Conservation (phyloP, 129 eudicot species). For the Heracleum sosnowskyi region DNA sequence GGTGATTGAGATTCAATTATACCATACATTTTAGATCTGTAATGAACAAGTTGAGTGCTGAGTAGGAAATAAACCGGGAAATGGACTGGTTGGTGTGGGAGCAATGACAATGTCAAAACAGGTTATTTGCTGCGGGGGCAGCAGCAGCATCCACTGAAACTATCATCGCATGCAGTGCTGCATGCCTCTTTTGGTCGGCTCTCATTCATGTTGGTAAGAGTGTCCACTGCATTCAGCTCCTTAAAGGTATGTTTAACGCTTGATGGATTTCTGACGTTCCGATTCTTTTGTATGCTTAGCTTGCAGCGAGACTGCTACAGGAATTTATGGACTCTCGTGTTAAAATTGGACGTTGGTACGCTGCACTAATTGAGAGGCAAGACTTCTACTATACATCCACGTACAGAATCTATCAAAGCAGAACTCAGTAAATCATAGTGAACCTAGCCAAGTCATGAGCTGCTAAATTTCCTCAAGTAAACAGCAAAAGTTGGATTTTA, state of each 20-base stretch:
- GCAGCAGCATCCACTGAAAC: neutral
- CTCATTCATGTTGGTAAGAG: too few species aligned
- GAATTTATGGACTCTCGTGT: neutral
- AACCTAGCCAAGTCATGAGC: too few species aligned
- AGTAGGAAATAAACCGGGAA: neutral
- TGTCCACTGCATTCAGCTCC: neutral
- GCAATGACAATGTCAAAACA: neutral
- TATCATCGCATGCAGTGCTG: neutral
- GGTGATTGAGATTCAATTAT: neutral
- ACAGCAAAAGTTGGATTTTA: too few species aligned
- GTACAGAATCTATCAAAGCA: too few species aligned
- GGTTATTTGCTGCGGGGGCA: neutral
- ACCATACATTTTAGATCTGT: neutral
- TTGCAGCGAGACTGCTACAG: neutral
- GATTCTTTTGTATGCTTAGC: neutral
- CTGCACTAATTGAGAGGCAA: too few species aligned
- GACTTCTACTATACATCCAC: too few species aligned
- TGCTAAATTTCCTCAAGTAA: too few species aligned
- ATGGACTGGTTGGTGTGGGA: neutral
- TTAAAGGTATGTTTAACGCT: neutral
- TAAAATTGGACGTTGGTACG: too few species aligned
- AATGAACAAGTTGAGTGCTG: neutral
- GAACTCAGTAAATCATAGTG: too few species aligned
- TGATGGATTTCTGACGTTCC: neutral
- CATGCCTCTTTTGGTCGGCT: neutral